Percentiles rank a stretch among this genome's conserved stretches.
These are phyloP conservation scores for Aspergillus novoparasiticus DNA, from an alignment of 2,329 filamentous ascomycete genomes.

Conservation along the genomic window DNA sequence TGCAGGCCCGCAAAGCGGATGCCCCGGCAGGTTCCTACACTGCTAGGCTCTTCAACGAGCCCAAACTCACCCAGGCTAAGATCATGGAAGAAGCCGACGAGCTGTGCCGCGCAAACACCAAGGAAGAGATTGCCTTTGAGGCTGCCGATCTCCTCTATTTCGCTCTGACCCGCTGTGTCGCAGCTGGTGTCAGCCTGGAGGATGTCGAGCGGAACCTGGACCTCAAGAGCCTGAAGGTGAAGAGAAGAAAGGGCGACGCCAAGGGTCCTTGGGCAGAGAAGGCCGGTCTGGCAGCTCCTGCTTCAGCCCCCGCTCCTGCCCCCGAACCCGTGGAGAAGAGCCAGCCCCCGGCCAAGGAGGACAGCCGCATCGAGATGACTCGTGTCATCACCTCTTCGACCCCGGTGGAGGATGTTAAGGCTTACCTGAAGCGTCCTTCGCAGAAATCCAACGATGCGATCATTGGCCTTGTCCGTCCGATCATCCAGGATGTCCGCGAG, in stretches of 20 bases:
- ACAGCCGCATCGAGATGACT: constrained; percentile 78
- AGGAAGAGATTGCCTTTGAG: constrained; percentile 87
- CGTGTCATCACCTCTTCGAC: constrained; percentile 71
- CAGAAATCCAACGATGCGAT: constrained; percentile 95
- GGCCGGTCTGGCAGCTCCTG: constrained; percentile 65
- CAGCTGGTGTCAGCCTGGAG: constrained; percentile 79
- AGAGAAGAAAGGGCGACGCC: constrained; percentile 87
- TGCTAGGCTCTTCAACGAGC: constrained; percentile 85
- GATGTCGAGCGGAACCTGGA: constrained; percentile 93
- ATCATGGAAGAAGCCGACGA: constrained; percentile 99
- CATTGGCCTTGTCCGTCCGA: constrained; percentile 85
- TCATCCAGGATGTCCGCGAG: constrained; percentile 81
- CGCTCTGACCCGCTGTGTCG: constrained; percentile 83
- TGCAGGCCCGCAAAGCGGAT: constrained; percentile 76
- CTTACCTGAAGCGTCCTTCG: constrained; percentile 82
- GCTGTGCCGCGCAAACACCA: constrained; percentile 80
- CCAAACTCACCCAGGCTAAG: constrained; percentile 87
- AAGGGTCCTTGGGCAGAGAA: constrained; percentile 92
- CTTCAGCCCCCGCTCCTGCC: constrained; percentile 50
- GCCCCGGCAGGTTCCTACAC: constrained; percentile 93
- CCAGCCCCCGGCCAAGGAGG: constrained; percentile 29
- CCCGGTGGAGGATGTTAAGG: constrained; percentile 65
- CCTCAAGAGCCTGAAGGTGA: constrained; percentile 92
- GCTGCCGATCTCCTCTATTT: constrained; percentile 96
- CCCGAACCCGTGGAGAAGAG: constrained; percentile 44